Percentiles rank a stretch among this genome's conserved stretches.
Conservation (phyloP, 164 flowering plant species). For the Akebia trifoliata region DNA sequence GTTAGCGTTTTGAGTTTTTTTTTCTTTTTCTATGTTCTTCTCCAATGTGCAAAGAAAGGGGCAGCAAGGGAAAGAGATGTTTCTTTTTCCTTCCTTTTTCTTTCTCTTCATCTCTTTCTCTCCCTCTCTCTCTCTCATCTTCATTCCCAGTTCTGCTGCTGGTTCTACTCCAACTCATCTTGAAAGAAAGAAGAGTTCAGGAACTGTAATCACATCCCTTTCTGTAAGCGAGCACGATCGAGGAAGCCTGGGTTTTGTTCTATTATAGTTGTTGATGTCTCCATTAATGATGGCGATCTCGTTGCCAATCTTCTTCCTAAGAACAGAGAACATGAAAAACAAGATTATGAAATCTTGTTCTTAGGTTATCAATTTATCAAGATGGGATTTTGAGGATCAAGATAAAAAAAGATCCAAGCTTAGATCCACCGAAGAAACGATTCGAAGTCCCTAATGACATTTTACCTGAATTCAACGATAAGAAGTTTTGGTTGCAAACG, state of each 20-base stretch:
- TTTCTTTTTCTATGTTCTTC: too few relatives aligned
- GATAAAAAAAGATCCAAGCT: too few relatives aligned
- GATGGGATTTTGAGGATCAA: too few relatives aligned
- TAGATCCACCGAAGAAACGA: conserved; percentile 51
- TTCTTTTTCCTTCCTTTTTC: too few relatives aligned
- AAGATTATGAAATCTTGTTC: conserved; percentile 14
- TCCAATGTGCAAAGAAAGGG: too few relatives aligned
- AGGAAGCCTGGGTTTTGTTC: conserved; percentile 49
- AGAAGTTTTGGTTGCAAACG: conserved; percentile 63
- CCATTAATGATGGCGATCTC: conserved; percentile 56
- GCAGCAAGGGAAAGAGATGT: too few relatives aligned
- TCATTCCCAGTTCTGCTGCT: conserved; percentile 7
- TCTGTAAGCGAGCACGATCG: conserved; percentile 82
- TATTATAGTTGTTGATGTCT: conserved; percentile 44
- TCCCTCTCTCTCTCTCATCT: too few relatives aligned
- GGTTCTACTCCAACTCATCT: conserved; percentile 31
- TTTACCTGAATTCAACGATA: conserved; percentile 36
- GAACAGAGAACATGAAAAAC: conserved; percentile 4
- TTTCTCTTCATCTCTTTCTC: too few relatives aligned
- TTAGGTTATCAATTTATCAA: conserved; percentile 50
- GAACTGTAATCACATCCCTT: conserved; percentile 84
- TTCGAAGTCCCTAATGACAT: conserved; percentile 77
- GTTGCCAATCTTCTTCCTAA: conserved; percentile 49
- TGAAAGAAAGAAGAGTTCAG: conserved; percentile 93
- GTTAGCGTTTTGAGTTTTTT: too few relatives aligned